phyloP scores from a whole-genome alignment of 1,284 basidiomycete species.

The Leucoagaricus sp. region DNA sequence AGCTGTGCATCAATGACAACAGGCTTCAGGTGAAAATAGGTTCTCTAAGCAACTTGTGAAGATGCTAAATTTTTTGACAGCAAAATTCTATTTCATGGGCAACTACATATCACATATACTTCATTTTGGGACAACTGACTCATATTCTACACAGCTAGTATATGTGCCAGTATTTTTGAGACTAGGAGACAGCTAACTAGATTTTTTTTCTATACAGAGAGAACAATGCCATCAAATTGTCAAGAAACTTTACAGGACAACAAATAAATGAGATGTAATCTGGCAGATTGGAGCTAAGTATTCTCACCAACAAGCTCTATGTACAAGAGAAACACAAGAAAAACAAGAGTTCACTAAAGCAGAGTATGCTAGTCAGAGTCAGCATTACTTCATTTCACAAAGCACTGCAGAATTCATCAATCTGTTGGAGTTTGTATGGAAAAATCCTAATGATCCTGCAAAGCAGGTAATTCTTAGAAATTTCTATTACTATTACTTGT shows the following conservation, averaged over 20 bases:
- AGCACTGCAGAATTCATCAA: slow-evolving; percentile 15
- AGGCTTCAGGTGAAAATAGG: neutral
- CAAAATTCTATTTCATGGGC: slow-evolving; percentile 24
- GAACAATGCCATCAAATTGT: slow-evolving; percentile 20
- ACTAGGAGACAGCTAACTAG: neutral
- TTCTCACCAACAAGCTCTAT: neutral
- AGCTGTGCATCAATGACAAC: slow-evolving; percentile 16
- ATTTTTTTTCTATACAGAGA: slow-evolving; percentile 8
- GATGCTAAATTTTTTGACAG: slow-evolving; percentile 21
- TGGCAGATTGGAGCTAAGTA: slow-evolving; percentile 20
- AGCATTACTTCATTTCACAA: slow-evolving; percentile 17
- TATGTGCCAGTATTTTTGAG: slow-evolving; percentile 2
- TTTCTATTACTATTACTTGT: neutral
- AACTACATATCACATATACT: slow-evolving; percentile 21
- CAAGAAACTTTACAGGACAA: slow-evolving; percentile 19
- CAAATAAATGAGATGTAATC: slow-evolving; percentile 21
- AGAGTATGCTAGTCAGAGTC: neutral
- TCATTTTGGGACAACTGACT: slow-evolving; percentile 24
- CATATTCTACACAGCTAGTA: slow-evolving; percentile 27
- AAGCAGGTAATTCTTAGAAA: slow-evolving; percentile 14
- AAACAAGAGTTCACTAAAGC: neutral
- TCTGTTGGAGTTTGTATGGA: slow-evolving; percentile 7
- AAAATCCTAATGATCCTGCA: slow-evolving; percentile 17
- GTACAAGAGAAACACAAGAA: neutral
- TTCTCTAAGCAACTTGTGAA: neutral